phyloP scores from a whole-genome alignment of 306 rosid species.

The Carpinus viminea region DNA sequence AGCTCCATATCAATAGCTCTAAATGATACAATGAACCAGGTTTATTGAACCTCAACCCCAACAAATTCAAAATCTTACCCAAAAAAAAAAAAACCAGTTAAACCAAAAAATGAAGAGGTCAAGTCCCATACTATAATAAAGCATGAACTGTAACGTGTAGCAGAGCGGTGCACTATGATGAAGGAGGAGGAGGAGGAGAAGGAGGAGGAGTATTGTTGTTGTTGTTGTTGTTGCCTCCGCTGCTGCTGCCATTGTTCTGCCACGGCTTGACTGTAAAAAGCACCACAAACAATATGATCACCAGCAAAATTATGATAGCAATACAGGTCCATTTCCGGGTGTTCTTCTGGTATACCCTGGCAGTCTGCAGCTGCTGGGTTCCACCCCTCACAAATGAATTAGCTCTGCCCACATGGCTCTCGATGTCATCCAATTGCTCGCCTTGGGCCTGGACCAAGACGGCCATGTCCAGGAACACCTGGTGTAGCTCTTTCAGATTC shows the following conservation, averaged over 20 bases:
- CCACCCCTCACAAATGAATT: constrained; percentile 64
- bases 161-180: neutral
- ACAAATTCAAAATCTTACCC: neutral
- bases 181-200: too few relatives aligned
- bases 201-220: too few relatives aligned
- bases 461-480: constrained; percentile 92
- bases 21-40: neutral
- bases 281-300: constrained; percentile 49
- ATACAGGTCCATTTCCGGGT: constrained; percentile 58
- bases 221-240: too few relatives aligned
- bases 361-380: constrained; percentile 52
- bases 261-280: constrained; percentile 46
- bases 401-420: constrained; percentile 70
- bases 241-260: neutral
- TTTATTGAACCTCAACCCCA: neutral
- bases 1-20: neutral
- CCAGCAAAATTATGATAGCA: constrained; percentile 51
- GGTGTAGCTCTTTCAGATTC: constrained; percentile 79
- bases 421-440: constrained; percentile 80
- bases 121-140: neutral
- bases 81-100: neutral
- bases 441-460: constrained; percentile 81
- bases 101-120: neutral
- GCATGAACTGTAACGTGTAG: neutral
- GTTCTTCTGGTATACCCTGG: constrained; percentile 56